Evolutionary conservation across 2,329 filamentous ascomycete species (phyloP).

Genomic region (Dendrostoma leiphaemia): DNA sequence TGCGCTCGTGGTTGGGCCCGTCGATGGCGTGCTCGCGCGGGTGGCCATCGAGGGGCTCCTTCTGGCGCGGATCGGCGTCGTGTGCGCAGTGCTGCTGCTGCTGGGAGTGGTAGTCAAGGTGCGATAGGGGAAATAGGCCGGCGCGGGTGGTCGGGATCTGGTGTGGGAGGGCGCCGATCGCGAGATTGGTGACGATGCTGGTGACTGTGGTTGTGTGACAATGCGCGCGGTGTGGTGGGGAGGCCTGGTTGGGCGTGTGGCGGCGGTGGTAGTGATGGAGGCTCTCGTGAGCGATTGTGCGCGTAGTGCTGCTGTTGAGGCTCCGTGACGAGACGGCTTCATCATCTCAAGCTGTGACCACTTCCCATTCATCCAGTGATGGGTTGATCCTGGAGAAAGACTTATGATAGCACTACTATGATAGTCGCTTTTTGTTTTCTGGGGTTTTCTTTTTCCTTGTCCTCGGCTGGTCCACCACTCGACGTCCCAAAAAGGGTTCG

Average conservation of each 20-base stretch:
- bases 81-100: background rate
- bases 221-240: background rate
- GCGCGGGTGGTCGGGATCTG: background rate
- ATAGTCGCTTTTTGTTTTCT: too few relatives aligned
- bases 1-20: slow-evolving; percentile 8
- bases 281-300: background rate
- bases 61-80: background rate
- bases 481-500: too few relatives aligned
- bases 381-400: too few relatives aligned
- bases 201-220: background rate
- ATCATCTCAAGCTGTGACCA: too few relatives aligned
- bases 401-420: too few relatives aligned
- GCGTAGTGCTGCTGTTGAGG: background rate
- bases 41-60: background rate
- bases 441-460: too few relatives aligned
- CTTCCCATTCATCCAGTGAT: too few relatives aligned
- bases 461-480: too few relatives aligned
- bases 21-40: slow-evolving; percentile 13
- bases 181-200: background rate
- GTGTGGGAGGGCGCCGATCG: background rate
- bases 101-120: background rate
- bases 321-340: background rate
- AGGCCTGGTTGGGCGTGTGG: too few relatives aligned
- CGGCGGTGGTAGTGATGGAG: too few relatives aligned
- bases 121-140: background rate